Evolutionary conservation across 2,329 filamentous ascomycete genomes (phyloP).

Genomic region (Aspergillus japonicus): DNA sequence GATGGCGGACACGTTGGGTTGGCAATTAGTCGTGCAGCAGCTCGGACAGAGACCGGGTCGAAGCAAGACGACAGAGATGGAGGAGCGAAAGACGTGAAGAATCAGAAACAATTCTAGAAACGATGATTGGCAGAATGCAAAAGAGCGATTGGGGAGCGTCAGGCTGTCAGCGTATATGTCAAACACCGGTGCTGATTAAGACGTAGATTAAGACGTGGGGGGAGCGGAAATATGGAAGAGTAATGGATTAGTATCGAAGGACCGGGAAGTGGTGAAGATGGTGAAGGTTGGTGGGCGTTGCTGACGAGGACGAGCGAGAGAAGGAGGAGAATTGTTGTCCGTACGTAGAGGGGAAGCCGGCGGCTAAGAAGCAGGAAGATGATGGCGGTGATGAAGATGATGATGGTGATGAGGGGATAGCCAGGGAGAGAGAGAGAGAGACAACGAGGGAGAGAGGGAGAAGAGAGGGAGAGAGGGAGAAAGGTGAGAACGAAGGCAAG

Average conservation of each 20-base stretch:
- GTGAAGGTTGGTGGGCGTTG: background rate
- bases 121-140: background rate
- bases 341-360: background rate
- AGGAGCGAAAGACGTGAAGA: background rate
- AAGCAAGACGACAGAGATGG: background rate
- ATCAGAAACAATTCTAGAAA: background rate
- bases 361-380: background rate
- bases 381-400: background rate
- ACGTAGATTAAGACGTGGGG: background rate
- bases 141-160: background rate
- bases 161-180: background rate
- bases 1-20: slow-evolving; percentile 10
- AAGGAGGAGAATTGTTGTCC: background rate
- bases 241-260: background rate
- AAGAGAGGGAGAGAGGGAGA: background rate
- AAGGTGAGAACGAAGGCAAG: background rate
- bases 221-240: slow-evolving; percentile 3
- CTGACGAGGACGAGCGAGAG: background rate
- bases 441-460: background rate
- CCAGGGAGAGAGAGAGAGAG: background rate
- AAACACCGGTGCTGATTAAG: slow-evolving; percentile 1
- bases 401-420: background rate
- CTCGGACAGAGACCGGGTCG: background rate
- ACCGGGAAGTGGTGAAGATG: background rate
- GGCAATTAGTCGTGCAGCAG: slow-evolving; percentile 8